These are phyloP conservation scores for Hypoxylon sp. DNA, from an alignment of 2,329 filamentous ascomycete species.

Conservation along the genomic window DNA sequence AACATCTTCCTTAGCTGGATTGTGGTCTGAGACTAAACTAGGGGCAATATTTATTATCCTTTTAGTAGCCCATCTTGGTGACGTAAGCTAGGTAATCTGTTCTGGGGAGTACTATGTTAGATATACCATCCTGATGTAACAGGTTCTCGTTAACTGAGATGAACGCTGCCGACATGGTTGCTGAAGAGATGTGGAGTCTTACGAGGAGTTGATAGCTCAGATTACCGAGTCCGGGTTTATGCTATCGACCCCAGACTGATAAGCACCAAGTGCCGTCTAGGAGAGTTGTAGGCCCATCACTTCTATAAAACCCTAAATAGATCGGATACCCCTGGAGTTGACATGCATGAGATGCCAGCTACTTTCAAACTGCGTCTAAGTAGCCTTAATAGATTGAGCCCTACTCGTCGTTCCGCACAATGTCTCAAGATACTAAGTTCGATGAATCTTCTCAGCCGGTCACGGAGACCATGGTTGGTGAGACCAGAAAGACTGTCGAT, in stretches of 20 bases:
- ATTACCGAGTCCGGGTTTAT: conserved; percentile 1
- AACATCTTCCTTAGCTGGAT: conserved; percentile 9
- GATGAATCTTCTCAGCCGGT: conserved; percentile 21
- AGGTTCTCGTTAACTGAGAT: conserved; percentile 14
- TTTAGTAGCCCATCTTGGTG: neutral
- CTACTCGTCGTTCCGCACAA: conserved; percentile 14
- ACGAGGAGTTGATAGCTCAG: conserved; percentile 17
- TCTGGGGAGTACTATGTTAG: neutral
- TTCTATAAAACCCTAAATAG: conserved; percentile 33
- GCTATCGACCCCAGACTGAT: conserved; percentile 34
- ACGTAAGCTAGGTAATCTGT: conserved; percentile 15
- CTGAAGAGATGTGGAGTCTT: conserved; percentile 22
- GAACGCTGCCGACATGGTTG: neutral
- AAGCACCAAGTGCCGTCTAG: conserved; percentile 27
- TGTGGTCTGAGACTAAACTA: conserved; percentile 10
- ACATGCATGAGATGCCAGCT: conserved; percentile 24
- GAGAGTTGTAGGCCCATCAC: conserved; percentile 17
- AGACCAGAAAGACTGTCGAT: conserved; percentile 35
- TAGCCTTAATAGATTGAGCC: conserved; percentile 1
- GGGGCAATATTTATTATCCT: conserved; percentile 2
- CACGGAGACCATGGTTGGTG: conserved; percentile 28
- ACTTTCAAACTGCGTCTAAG: neutral
- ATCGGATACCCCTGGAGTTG: conserved; percentile 12
- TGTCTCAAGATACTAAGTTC: conserved; percentile 30
- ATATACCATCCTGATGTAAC: neutral